phyloP scores from a whole-genome alignment of 2,329 filamentous ascomycete genomes.

The Sporothrix sp. region DNA sequence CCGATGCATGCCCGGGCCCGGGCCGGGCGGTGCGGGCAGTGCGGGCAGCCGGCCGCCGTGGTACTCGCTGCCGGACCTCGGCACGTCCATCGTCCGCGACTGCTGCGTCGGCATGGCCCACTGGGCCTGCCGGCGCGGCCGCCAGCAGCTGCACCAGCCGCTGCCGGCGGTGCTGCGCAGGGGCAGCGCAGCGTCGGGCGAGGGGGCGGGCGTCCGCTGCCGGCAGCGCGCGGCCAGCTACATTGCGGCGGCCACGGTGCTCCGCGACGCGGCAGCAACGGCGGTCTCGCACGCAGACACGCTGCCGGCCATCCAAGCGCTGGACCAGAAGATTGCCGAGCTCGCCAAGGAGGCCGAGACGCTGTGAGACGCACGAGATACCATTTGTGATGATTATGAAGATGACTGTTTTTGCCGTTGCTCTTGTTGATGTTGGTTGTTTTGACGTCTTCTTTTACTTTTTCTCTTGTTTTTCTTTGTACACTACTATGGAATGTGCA shows the following conservation, averaged over 20 bases:
- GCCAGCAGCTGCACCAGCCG: neutral
- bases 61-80: constrained; percentile 14
- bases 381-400: too few relatives aligned
- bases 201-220: neutral
- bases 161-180: neutral
- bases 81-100: constrained; percentile 16
- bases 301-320: neutral
- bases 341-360: neutral
- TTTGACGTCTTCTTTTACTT: too few relatives aligned
- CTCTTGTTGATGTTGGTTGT: too few relatives aligned
- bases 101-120: constrained; percentile 13
- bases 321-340: neutral
- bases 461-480: too few relatives aligned
- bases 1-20: neutral
- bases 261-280: constrained; percentile 4
- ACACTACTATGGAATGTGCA: too few relatives aligned
- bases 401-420: too few relatives aligned
- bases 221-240: constrained; percentile 1
- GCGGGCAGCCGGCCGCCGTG: neutral
- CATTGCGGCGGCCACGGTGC: neutral
- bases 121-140: constrained; percentile 5
- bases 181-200: neutral
- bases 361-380: neutral
- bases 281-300: constrained; percentile 13
- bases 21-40: neutral